Base-by-base conservation (phyloP, 2,329 filamentous ascomycete species). In the Fusarium abutilonis region DNA sequence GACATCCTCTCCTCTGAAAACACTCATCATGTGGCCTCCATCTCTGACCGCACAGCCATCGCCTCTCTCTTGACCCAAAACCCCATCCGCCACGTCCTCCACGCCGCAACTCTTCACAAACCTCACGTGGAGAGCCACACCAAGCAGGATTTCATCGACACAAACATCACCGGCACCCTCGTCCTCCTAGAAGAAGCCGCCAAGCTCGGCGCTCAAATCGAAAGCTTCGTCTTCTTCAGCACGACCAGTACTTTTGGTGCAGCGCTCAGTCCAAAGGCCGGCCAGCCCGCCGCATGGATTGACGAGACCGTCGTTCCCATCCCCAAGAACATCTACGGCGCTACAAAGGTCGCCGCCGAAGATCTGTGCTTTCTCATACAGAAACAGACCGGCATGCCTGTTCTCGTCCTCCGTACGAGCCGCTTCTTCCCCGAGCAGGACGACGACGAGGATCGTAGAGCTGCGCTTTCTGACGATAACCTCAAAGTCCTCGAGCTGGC, bases 401-500 rank as follows among this genome's bases (percentile, higher is more conserved):
- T 78, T 1, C 35, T 83, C 0, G 72, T 83, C 6, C 72, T 83
- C 9, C 76, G 80, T n/a, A 78, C 77, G 3, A 78, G 76, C 45
- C 77, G 80, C 44, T 83, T 83, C 74, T 82, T 82, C 58, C 79
- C 79, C 0, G 80, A 82, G 63, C 72, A 73, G 15, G 80, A 82
- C 45, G 80, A 82, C 53, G 79, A 81, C 49, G 76, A 75, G 6
- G 74, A 75, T 23, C 70, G 79, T 1, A 72, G 78, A 21, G 63
- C 59, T 9, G 63, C 70, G 3, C 70, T 80, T 51, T 66, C 53
- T 3, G 77, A 76, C 28, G 78, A 76, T n/a, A 82, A 82, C 57
- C 73, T 82, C 38, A 82, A 82, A 61, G 76, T 81, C 7, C 68
- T 80, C n/a, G 80, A 82, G 67, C 70, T 82, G 49, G 75, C 79